Evolutionary conservation across 1,284 basidiomycete species (phyloP).

Genomic region (Apiotrichum sp.): DNA sequence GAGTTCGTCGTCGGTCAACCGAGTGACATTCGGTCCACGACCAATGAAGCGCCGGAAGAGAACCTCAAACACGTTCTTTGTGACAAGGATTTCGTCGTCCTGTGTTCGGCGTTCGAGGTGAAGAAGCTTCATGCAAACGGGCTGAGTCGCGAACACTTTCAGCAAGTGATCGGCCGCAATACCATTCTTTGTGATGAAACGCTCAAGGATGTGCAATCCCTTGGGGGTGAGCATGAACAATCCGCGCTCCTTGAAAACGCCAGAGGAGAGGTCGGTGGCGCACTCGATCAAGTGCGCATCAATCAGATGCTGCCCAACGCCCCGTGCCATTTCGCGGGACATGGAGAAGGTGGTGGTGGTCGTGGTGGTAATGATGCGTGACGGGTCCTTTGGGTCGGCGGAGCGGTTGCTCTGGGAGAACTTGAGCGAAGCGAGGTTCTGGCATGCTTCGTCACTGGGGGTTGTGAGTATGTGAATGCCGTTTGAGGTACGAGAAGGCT

Average conservation of each 20-base stretch:
- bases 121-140: conserved; percentile 95
- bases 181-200: conserved; percentile 99
- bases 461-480: no score
- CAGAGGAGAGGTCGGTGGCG: conserved; percentile 78
- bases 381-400: conserved; percentile 93
- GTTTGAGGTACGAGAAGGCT: no score
- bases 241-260: conserved; percentile 93
- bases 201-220: conserved; percentile 94
- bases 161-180: conserved; percentile 86
- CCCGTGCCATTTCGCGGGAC: conserved; percentile 98
- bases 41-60: conserved; percentile 94
- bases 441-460: conserved; percentile 82
- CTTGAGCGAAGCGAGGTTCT: conserved; percentile 90
- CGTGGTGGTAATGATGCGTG: conserved; percentile 95
- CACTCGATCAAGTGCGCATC: conserved; percentile 96
- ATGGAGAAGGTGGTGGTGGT: conserved; percentile 99
- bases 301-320: conserved; percentile 99
- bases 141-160: conserved; percentile 82
- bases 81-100: conserved; percentile 97
- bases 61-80: conserved; percentile 85
- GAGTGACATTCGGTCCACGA: conserved; percentile 66
- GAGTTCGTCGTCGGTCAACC: conserved; percentile 38
- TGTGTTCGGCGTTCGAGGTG: conserved; percentile 86
- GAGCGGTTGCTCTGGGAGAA: conserved; percentile 98
- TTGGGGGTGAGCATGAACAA: conserved; percentile 95